Percentiles rank a stretch among this genome's conserved stretches.
phyloP scores from a whole-genome alignment of 2,329 filamentous ascomycete genomes.

The Elsinoe australis region DNA sequence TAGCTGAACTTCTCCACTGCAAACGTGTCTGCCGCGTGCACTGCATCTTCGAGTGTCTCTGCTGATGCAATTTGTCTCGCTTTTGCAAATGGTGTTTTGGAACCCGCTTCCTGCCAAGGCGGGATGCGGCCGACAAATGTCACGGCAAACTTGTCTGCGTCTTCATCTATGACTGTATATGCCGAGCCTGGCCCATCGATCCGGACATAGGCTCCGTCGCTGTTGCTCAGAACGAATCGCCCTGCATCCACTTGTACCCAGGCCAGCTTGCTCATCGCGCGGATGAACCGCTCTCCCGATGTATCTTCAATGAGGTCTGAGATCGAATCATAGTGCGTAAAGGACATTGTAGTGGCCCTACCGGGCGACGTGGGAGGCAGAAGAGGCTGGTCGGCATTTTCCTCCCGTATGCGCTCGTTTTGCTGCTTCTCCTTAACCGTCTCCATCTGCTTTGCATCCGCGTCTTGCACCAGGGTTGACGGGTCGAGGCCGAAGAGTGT shows the following conservation, averaged over 20 bases:
- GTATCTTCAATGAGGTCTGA: conserved; percentile 81
- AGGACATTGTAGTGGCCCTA: conserved; percentile 51
- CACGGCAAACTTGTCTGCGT: conserved; percentile 28
- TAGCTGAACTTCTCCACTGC: conserved; percentile 33
- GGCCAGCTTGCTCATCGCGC: conserved; percentile 62
- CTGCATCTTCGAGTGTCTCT: conserved; percentile 61
- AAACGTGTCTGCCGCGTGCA: conserved; percentile 72
- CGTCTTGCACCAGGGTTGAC: conserved; percentile 62
- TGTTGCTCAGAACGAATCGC: conserved; percentile 62
- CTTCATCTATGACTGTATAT: conserved; percentile 5
- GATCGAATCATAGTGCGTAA: conserved; percentile 88
- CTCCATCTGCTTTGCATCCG: conserved; percentile 55
- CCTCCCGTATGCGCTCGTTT: conserved; percentile 37
- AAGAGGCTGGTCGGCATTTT: conserved; percentile 22
- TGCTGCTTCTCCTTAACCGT: conserved; percentile 45
- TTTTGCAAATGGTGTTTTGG: conserved; percentile 53
- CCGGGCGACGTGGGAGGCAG: neutral
- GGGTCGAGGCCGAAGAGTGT: conserved; percentile 92
- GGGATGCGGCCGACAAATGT: conserved; percentile 38
- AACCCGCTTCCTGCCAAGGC: conserved; percentile 21
- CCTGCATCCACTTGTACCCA: conserved; percentile 75
- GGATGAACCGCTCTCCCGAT: conserved; percentile 69
- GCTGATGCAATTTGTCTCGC: conserved; percentile 62
- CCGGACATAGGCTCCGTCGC: conserved; percentile 52
- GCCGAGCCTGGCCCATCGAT: conserved; percentile 38